These are phyloP conservation scores for Veloporphyrellus conicus DNA, from an alignment of 1,284 basidiomycete species.

Conservation along the genomic window DNA sequence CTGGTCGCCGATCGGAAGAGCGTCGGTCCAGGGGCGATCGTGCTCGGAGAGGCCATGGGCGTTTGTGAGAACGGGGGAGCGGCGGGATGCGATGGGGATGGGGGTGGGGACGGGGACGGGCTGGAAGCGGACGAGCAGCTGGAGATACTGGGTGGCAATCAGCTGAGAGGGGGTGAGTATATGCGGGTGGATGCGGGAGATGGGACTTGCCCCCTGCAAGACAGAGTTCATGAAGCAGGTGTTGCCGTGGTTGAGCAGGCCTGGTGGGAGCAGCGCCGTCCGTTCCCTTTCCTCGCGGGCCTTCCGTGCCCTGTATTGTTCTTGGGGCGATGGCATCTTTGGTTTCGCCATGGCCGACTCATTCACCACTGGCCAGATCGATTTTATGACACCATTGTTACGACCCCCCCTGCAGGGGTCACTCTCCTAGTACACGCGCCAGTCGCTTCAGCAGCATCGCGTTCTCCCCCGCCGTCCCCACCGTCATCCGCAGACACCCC, in stretches of 20 bases:
- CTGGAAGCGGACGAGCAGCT: conserved; percentile 56
- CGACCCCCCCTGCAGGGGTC: conserved; percentile 13
- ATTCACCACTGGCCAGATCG: no score
- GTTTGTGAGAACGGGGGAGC: conserved; percentile 59
- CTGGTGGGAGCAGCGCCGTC: conserved; percentile 61
- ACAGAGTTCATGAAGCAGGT: conserved; percentile 94
- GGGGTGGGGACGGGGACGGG: conserved; percentile 49
- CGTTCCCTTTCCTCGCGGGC: conserved; percentile 59
- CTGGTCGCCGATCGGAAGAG: conserved; percentile 63
- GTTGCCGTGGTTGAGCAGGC: conserved; percentile 82
- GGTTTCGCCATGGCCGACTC: conserved; percentile 52
- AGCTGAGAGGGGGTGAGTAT: conserved; percentile 39
- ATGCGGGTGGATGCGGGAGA: background rate
- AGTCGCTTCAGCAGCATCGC: conserved; percentile 48
- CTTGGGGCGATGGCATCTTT: conserved; percentile 58
- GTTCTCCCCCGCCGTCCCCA: conserved; percentile 86
- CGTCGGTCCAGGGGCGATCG: conserved; percentile 50
- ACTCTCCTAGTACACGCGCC: conserved; percentile 32
- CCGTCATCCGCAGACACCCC: conserved; percentile 86
- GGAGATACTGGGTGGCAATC: conserved; percentile 60
- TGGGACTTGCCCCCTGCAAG: conserved; percentile 55
- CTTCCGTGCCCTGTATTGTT: conserved; percentile 55
- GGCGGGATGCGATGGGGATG: conserved; percentile 41
- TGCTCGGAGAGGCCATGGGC: conserved; percentile 49
- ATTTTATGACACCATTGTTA: background rate